Conservation (phyloP, 2,329 filamentous ascomycete species). For the Nemania serpens region DNA sequence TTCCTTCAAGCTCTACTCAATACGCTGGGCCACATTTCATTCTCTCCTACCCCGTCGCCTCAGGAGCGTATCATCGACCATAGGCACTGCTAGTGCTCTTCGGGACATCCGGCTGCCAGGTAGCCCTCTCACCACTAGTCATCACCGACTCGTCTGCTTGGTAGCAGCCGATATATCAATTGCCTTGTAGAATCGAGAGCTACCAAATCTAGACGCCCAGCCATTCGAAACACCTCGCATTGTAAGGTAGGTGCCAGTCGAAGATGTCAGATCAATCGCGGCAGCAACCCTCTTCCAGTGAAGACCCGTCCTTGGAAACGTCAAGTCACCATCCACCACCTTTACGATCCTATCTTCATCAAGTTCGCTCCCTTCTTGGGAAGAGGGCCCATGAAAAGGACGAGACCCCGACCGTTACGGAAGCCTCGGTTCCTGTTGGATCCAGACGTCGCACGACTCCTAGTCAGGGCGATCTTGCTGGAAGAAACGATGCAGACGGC, state of each 20-base stretch:
- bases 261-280: conserved; percentile 18
- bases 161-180: neutral
- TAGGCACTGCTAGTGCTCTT: neutral
- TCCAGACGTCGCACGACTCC: neutral
- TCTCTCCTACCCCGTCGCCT: neutral
- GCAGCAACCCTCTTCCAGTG: conserved; percentile 6
- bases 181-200: neutral
- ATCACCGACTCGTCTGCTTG: neutral
- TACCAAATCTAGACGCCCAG: neutral
- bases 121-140: neutral
- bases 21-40: conserved; percentile 9
- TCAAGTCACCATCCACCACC: conserved; percentile 3
- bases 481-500: neutral
- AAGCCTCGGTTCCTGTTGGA: neutral
- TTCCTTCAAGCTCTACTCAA: conserved; percentile 1
- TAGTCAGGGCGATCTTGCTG: neutral
- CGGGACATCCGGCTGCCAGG: neutral
- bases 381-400: conserved; percentile 21
- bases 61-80: neutral
- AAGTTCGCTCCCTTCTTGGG: conserved; percentile 18
- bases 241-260: neutral
- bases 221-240: too few relatives aligned
- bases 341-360: conserved; percentile 19
- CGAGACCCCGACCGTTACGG: neutral
- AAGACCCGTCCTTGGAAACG: conserved; percentile 8